Evolutionary conservation across 371 early-diverging fungal genomes (phyloP).

Genomic region (Zopfochytrium polystomum): DNA sequence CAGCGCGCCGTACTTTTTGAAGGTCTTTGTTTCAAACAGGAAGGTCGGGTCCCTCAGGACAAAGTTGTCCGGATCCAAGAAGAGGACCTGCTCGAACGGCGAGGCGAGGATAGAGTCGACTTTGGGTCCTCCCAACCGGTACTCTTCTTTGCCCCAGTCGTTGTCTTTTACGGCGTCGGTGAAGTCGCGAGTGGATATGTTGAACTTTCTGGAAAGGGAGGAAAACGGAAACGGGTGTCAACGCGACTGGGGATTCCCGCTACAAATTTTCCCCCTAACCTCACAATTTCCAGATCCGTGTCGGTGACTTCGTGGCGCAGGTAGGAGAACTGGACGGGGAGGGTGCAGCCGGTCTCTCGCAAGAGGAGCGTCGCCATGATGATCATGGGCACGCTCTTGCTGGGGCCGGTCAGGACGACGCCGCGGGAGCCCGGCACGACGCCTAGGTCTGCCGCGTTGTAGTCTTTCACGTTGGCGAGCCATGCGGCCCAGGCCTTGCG

Average conservation of each 20-base stretch:
- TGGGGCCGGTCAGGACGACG: slow-evolving; percentile 8
- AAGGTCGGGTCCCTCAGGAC: background rate
- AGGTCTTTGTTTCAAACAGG: background rate
- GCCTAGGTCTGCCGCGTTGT: too few relatives aligned
- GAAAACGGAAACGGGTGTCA: too few relatives aligned
- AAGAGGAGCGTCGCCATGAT: slow-evolving; percentile 7
- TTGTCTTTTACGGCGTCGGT: background rate
- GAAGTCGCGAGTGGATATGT: background rate
- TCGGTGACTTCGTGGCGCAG: too few relatives aligned
- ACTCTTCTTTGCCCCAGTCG: background rate
- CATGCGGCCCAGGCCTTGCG: too few relatives aligned
- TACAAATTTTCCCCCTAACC: too few relatives aligned
- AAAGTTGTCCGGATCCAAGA: background rate
- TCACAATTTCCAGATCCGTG: too few relatives aligned
- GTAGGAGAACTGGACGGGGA: slow-evolving; percentile 10
- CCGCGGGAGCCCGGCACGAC: too few relatives aligned
- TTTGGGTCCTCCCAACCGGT: background rate
- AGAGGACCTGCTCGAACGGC: background rate
- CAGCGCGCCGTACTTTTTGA: background rate
- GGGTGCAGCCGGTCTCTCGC: slow-evolving; percentile 7
- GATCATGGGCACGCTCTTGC: slow-evolving; percentile 1
- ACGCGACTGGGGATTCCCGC: too few relatives aligned
- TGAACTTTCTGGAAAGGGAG: background rate
- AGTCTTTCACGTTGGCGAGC: too few relatives aligned
- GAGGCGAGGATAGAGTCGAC: background rate